phyloP scores from a whole-genome alignment of 352 stramenopile species.

The Thraustochytrium striatum region DNA sequence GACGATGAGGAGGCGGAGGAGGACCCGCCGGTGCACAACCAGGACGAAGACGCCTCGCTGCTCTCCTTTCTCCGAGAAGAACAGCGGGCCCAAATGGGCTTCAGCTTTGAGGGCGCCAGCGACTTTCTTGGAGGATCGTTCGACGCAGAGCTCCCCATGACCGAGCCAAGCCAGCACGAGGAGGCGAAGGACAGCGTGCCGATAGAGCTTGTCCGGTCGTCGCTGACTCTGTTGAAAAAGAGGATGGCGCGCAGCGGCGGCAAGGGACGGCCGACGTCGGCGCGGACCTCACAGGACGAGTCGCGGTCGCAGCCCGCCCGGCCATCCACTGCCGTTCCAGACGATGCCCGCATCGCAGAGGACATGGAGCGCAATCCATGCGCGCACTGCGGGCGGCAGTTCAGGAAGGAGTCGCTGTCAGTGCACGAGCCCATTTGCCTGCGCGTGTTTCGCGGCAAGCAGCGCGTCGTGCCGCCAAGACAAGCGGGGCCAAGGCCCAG shows the following conservation, averaged over 20 bases:
- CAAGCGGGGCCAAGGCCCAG: not conserved
- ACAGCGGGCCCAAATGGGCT: no score
- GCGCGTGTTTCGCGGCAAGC: constrained; percentile 3
- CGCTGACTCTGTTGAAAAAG: constrained; percentile 22
- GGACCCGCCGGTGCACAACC: no score
- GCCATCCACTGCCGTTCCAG: not conserved
- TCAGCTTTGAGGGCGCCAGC: no score
- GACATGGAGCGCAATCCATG: not conserved
- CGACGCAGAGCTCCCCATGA: no score
- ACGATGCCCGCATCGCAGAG: not conserved
- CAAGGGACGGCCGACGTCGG: not conserved
- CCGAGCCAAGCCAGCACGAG: no score
- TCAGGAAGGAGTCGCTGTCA: not conserved
- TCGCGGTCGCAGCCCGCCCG: not conserved
- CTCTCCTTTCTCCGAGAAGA: no score
- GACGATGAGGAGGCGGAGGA: no score
- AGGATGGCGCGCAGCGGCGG: not conserved
- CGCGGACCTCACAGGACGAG: not conserved
- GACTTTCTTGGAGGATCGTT: no score
- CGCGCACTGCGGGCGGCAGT: not conserved
- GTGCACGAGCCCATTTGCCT: constrained; percentile 11
- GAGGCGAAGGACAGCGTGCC: not conserved
- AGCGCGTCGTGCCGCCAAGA: not conserved
- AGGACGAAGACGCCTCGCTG: no score
- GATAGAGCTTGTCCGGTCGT: constrained; percentile 18